Percentiles rank a stretch among this genome's conserved stretches.
Evolutionary conservation across 345 rosid genomes (phyloP).

Genomic region (Gossypium rotundifolium): DNA sequence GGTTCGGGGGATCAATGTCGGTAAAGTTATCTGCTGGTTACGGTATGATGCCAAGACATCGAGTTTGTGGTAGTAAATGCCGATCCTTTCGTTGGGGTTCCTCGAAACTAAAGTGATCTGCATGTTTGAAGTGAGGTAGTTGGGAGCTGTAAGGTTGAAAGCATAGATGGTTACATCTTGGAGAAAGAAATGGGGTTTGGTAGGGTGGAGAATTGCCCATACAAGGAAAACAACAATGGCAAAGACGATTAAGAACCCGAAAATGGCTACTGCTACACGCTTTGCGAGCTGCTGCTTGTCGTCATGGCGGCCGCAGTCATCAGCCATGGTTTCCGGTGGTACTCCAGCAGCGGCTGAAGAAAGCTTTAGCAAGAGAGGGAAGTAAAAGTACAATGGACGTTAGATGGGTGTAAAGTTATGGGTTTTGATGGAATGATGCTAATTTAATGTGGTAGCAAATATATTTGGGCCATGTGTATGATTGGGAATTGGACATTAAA

Average conservation of each 20-base stretch:
- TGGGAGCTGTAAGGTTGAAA: slow-evolving; percentile 48
- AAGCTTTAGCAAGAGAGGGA: neutral
- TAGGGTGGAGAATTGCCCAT: slow-evolving; percentile 54
- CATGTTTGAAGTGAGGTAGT: slow-evolving; percentile 35
- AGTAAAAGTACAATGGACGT: neutral
- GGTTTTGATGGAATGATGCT: neutral
- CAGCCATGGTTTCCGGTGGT: slow-evolving; percentile 22
- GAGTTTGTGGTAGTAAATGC: slow-evolving; percentile 49
- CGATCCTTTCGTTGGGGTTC: slow-evolving; percentile 60
- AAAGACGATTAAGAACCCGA: slow-evolving; percentile 16
- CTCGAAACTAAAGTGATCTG: slow-evolving; percentile 60
- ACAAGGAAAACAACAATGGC: slow-evolving; percentile 39
- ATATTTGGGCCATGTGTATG: neutral
- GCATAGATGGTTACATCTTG: slow-evolving; percentile 55
- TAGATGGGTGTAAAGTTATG: neutral
- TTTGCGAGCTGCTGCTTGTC: slow-evolving; percentile 7
- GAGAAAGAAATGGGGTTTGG: slow-evolving; percentile 58
- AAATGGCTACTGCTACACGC: slow-evolving; percentile 16
- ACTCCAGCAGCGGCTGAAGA: neutral
- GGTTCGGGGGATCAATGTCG: slow-evolving; percentile 43
- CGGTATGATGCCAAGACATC: slow-evolving; percentile 57
- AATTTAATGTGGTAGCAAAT: neutral
- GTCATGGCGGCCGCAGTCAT: slow-evolving; percentile 30
- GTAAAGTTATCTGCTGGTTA: slow-evolving; percentile 58
- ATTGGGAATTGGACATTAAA: neutral